Conservation (phyloP, 179 eudicot genomes). For the Heliamphora pulchella region DNA sequence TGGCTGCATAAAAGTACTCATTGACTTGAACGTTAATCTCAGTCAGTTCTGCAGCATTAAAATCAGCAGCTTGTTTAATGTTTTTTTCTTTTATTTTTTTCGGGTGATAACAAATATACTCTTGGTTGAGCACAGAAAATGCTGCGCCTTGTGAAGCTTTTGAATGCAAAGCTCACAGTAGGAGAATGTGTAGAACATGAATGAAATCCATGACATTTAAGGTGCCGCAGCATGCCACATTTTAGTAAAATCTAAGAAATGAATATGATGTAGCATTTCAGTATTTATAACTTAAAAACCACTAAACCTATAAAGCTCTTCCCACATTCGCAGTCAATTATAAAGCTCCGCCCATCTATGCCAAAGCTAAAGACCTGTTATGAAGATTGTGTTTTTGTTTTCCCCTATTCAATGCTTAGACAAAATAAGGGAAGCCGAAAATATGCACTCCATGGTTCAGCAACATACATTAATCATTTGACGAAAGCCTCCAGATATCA, state of each 20-base stretch:
- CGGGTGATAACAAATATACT: not conserved
- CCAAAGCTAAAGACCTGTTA: slow-evolving; percentile 1
- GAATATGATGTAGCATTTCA: not conserved
- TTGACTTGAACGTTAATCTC: not conserved
- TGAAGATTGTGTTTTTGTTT: not conserved
- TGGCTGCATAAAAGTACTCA: slow-evolving; percentile 2
- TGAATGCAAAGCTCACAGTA: not conserved
- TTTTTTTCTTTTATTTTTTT: not conserved
- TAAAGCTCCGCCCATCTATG: not conserved
- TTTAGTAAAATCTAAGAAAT: not conserved
- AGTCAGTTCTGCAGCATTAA: not conserved
- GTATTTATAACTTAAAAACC: not conserved
- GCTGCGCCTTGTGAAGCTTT: not conserved
- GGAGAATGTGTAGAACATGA: not conserved
- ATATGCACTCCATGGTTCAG: not conserved
- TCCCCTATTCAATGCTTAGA: not conserved
- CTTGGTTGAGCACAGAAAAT: not conserved
- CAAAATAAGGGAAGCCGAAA: not conserved
- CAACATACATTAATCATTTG: slow-evolving; percentile 87
- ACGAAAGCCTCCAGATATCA: slow-evolving; percentile 96
- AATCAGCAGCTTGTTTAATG: not conserved
- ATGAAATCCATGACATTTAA: slow-evolving; percentile 7
- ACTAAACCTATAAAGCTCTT: not conserved
- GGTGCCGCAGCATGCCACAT: not conserved
- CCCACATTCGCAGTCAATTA: not conserved